These are phyloP conservation scores for Fraxinus angustifolia DNA, from an alignment of 305 asterid species.

Conservation along the genomic window DNA sequence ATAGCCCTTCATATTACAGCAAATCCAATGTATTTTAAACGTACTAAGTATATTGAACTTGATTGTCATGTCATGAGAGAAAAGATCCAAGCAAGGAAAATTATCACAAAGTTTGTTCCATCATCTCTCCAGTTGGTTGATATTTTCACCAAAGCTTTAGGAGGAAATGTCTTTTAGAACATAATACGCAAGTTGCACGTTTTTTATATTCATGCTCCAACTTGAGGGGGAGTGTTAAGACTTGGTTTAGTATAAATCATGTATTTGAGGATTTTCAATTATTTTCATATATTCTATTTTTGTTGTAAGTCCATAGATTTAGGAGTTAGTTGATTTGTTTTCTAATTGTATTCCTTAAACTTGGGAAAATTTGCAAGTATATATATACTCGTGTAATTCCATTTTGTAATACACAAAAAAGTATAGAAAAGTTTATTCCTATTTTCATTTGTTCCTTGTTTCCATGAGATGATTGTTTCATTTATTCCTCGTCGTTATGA, in stretches of 20 bases:
- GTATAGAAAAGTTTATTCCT: too few species aligned
- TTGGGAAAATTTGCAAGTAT: background rate
- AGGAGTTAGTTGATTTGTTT: background rate
- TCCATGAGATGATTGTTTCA: background rate
- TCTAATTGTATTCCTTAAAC: background rate
- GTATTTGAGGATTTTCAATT: background rate
- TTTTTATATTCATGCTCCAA: background rate
- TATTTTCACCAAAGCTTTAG: background rate
- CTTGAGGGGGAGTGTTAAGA: background rate
- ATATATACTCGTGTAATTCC: background rate
- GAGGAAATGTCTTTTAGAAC: background rate
- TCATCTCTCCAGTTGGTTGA: background rate
- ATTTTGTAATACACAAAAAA: background rate
- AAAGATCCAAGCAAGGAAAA: background rate
- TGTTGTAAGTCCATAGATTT: background rate
- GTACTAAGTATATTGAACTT: background rate
- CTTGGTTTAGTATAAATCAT: background rate
- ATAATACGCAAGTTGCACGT: background rate
- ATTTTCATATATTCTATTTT: background rate
- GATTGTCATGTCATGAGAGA: background rate
- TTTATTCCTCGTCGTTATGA: background rate
- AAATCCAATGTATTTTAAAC: background rate
- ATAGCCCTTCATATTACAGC: background rate
- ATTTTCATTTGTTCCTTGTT: background rate
- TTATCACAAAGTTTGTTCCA: background rate